phyloP scores from a whole-genome alignment of 2,329 filamentous ascomycete species.

The Huntiella bhutanensis region DNA sequence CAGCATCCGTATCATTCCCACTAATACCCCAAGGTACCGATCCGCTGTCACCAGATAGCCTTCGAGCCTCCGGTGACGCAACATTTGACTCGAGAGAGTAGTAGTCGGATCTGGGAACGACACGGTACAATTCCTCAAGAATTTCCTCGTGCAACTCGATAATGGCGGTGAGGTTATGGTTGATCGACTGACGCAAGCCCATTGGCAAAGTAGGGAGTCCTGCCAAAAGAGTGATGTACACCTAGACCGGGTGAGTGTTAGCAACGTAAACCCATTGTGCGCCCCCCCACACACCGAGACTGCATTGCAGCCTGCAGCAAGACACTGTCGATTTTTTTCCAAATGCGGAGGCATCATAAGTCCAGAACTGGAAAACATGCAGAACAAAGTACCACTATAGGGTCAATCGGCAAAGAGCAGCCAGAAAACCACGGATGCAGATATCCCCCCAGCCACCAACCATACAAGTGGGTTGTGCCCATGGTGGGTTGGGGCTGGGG shows the following conservation, averaged over 20 bases:
- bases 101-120: conserved; percentile 50
- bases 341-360: too few relatives aligned
- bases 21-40: conserved; percentile 18
- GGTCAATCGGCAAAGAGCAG: too few relatives aligned
- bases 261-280: too few relatives aligned
- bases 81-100: conserved; percentile 23
- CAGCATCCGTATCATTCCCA: conserved; percentile 17
- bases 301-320: too few relatives aligned
- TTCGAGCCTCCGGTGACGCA: not conserved
- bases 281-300: too few relatives aligned
- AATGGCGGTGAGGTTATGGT: conserved; percentile 61
- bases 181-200: conserved; percentile 52
- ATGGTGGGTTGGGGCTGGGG: too few relatives aligned
- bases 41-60: not conserved
- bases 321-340: too few relatives aligned
- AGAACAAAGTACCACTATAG: too few relatives aligned
- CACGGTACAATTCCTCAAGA: conserved; percentile 51
- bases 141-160: conserved; percentile 70
- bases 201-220: conserved; percentile 47
- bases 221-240: conserved; percentile 57
- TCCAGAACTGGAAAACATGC: too few relatives aligned
- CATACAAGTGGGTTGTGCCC: too few relatives aligned
- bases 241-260: conserved; percentile 23
- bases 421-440: too few relatives aligned
- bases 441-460: too few relatives aligned